Base-by-base conservation (phyloP, 495 filamentous ascomycete genomes). In the Neurospora sp. region DNA sequence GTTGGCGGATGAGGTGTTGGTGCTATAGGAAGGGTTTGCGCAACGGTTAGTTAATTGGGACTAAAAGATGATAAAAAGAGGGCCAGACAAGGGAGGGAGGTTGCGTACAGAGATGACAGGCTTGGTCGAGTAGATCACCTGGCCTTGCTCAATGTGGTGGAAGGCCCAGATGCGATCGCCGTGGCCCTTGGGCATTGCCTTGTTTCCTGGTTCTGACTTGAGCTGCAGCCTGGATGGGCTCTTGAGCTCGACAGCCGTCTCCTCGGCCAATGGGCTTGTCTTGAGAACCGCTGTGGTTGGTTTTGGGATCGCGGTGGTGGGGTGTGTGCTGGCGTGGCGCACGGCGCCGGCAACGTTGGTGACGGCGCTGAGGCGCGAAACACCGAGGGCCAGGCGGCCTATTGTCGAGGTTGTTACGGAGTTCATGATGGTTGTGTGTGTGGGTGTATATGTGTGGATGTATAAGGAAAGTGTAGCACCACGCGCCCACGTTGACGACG, bases 41-140 rank as follows among this genome's bases (percentile, higher is more conserved):
- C 69, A 54, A 72, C 69, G 66, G 59, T 31, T 20, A 20, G 71
- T 71, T 74, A 69, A 70, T 38, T 27, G 42, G 18, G 18, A 46
- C 42, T 46, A n/a, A 9, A n/a, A n/a, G 18, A 18, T 46, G 18
- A 46, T 46, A 4, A 10, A 1, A 46, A n/a, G 42, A 46, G 42
- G 42, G 18, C 18, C 2, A 23, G 46, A 20, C 69, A 76, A 71
- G 71, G 71, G 42, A 77, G 20, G 3, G 66, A 23, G 69, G 44
- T 48, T 69, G 73, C 86, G 78, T 84, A 97, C 94, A 76, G 92
- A 88, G 42, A 97, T 77, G 38, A 87, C 82, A 69, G 89, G 89
- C 8, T 84, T 87, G 75, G 94, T 83, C 6, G 93, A 95, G 81
- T 96, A 97, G 69, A 98, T 83, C 39, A 96, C 90, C 81, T 95